Base-by-base conservation (phyloP, 2,329 filamentous ascomycete genomes). In the Claviceps sp. region DNA sequence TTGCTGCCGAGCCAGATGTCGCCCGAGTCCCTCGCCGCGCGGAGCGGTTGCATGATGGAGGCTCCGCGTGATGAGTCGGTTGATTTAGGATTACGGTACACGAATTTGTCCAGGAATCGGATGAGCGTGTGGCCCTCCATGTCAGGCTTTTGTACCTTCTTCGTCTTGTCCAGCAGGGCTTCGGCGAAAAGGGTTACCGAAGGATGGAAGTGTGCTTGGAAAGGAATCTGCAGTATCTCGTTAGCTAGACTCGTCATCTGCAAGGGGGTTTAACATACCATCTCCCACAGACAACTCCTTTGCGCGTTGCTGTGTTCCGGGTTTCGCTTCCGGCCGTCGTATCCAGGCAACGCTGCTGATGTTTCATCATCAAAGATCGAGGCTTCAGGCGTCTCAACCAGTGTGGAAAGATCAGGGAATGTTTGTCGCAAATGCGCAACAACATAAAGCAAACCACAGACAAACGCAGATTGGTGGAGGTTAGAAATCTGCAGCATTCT, bases 21-120 rank as follows among this genome's bases (percentile, higher is more conserved):
- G 57, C 77, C 77, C 54, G 78, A 69, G 50, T 74, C 71, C 55
- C 73, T 74, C 48, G 69, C 64, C 17, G 71, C 71, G 37, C 71
- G 68, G 23, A 96, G 79, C 40, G 94, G 93, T 68, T 98, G 93
- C 93, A 98, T 98, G 67, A 98, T 95, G 26, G 89, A 96, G 29
- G 79, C 77, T 48, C 94, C 94, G 56, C 87, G 86, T 34, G 80
- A 75, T 36, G 73, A 68, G 49, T 79, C 75, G 16, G 77, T 78
- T 4, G 82, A 73, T 74, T 95, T 95, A 55, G 91, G 83, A 60
- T 93, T 95, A 59, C 88, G 85, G 76, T 97, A 98, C n/a, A 95
- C 88, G 67, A 98, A 98, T 60, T 94, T 90, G 69, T 98, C 93
- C 53, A 98, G 76, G 75, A 98, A 98, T 66, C 94, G 86, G 62